Evolutionary conservation across 257 asterid genomes (phyloP).

Genomic region (Forsythia viridissima): DNA sequence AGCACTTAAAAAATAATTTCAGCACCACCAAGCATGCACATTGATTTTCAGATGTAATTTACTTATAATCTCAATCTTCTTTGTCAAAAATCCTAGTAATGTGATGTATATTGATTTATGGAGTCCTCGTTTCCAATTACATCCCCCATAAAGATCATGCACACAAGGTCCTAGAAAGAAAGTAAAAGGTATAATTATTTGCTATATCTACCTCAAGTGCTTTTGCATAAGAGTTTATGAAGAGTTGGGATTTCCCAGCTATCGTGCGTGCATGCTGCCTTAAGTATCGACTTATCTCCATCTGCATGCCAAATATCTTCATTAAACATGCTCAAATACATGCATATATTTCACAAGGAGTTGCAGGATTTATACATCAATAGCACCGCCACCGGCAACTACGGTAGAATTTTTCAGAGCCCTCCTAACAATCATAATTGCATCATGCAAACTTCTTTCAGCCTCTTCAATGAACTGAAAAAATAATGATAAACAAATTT

Average conservation of each 20-base stretch:
- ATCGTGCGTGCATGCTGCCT: conserved; percentile 89
- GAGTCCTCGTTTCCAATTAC: background rate
- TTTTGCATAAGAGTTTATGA: conserved; percentile 83
- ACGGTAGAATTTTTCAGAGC: conserved; percentile 82
- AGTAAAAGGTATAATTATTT: background rate
- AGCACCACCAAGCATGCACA: too few relatives aligned
- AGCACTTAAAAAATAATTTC: too few relatives aligned
- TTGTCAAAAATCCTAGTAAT: too few relatives aligned
- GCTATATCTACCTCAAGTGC: conserved; percentile 73
- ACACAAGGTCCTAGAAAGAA: background rate
- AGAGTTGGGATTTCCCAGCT: conserved; percentile 84
- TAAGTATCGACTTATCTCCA: conserved; percentile 85
- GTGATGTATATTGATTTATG: too few relatives aligned
- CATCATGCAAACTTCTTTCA: conserved; percentile 71
- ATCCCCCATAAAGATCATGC: background rate
- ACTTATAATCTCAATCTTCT: background rate
- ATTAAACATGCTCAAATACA: background rate
- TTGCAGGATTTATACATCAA: conserved; percentile 57
- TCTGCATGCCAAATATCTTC: conserved; percentile 39
- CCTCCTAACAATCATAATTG: conserved; percentile 80
- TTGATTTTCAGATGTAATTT: background rate
- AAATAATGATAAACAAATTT: conserved; percentile 24
- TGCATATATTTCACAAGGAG: conserved; percentile 13
- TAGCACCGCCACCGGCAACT: conserved; percentile 94
- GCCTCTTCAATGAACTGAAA: conserved; percentile 68